Evolutionary conservation across 345 rosid species (phyloP), one percentile per base, ranked within the genome.

Genomic region (Eucalyptus curtisii): DNA sequence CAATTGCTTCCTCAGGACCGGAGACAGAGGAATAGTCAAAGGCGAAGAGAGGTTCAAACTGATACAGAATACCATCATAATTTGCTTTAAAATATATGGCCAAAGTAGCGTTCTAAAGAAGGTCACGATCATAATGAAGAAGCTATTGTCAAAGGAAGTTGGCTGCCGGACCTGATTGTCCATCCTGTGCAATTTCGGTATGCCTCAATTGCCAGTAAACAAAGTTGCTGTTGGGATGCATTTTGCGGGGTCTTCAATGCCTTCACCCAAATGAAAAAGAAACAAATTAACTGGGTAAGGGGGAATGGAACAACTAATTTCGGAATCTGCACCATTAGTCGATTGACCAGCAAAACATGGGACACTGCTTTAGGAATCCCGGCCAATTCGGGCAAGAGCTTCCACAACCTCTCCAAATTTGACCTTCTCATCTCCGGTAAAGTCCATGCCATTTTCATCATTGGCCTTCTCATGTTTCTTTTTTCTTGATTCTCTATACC

Each of bases 381-480:
- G 86, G 90, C 89, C 90, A 94, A 90, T 89, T 94, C 94, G 8
- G 95, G 98, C 33, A 98, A 50, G 98, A 89, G 97, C 96, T 91
- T 93, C 93, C 48, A 94, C 98, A 50, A 95, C 95, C 8, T 98
- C 99, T 37, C 99, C 99, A 88, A 97, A 96, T 89, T 90, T 20
- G 59, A 53, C 59, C 12, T 22, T 53, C 59, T 53, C 59, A 53
- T 53, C 59, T 53, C 59, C 59, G 25, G 27, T 5, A 49, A 53
- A 20, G 57, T 53, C 10, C 27, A 53, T 22, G 27, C 27, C 59
- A 22, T 22, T 53, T 27, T 22, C 5, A 22, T 22, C 27, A 53
- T 22, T 91, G 79, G 92, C 91, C 71, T 90, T 91, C 85, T 91
- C 93, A 86, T 87, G 93, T 44, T 95, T 96, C 49, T 92, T 93